These are phyloP conservation scores for Backusella sp. DNA, from an alignment of 192 early-diverging fungal species.

Conservation along the genomic window DNA sequence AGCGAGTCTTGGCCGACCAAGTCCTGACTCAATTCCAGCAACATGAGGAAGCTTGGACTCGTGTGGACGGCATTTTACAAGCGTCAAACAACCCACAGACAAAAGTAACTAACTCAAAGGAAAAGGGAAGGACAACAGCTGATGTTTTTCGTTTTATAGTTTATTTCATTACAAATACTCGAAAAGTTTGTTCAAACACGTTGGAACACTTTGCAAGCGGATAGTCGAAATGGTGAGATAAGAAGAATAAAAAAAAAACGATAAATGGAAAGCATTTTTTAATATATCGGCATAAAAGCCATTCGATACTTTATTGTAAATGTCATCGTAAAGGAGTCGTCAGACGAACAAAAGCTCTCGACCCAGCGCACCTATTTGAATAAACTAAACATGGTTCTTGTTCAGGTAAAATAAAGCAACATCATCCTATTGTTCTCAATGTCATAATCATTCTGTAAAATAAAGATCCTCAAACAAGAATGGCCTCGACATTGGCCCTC, in stretches of 20 bases:
- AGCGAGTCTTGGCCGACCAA: slow-evolving; percentile 87
- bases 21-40: slow-evolving; percentile 92
- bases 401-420: slow-evolving; percentile 66
- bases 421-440: not conserved
- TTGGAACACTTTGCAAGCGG: slow-evolving; percentile 92
- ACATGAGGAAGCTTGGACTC: slow-evolving; percentile 94
- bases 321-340: slow-evolving; percentile 87
- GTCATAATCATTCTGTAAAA: not conserved
- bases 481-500: slow-evolving; percentile 99
- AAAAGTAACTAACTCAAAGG: slow-evolving; percentile 52
- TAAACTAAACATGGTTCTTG: slow-evolving; percentile 96
- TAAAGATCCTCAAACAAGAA: slow-evolving; percentile 84
- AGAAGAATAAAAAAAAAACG: not conserved
- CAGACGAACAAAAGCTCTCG: slow-evolving; percentile 75
- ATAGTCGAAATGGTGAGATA: slow-evolving; percentile 72
- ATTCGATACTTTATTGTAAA: slow-evolving; percentile 96
- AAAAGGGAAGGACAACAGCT: not conserved
- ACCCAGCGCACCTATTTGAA: slow-evolving; percentile 76
- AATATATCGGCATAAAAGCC: slow-evolving; percentile 42
- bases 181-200: slow-evolving; percentile 95
- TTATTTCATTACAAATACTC: slow-evolving; percentile 84
- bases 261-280: not conserved
- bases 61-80: slow-evolving; percentile 90
- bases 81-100: slow-evolving; percentile 72
- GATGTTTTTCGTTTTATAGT: slow-evolving; percentile 10